A percentile compares a stretch with the other conserved stretches of the same genome.
Conservation (phyloP, 495 filamentous ascomycete genomes). For the Penicillium manginii region DNA sequence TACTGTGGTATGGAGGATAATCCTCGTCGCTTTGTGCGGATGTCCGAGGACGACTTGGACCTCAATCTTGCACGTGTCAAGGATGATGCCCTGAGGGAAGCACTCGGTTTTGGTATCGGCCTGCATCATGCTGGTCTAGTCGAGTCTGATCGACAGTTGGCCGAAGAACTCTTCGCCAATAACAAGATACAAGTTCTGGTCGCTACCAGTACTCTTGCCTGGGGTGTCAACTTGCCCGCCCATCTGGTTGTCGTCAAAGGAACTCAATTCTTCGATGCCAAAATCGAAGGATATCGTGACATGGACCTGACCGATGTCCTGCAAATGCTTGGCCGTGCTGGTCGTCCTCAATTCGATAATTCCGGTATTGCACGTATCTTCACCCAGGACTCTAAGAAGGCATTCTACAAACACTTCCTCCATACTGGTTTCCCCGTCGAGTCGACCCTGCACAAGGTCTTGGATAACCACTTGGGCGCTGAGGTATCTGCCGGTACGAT, state of each 20-base stretch:
- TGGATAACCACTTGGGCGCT: slow-evolving; percentile 96
- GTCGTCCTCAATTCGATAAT: slow-evolving; percentile 93
- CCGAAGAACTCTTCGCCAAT: slow-evolving; percentile 93
- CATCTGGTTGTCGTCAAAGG: slow-evolving; percentile 98
- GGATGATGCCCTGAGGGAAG: slow-evolving; percentile 87
- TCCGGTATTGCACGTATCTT: slow-evolving; percentile 96
- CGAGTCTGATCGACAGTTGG: slow-evolving; percentile 86
- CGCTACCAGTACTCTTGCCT: slow-evolving; percentile 95
- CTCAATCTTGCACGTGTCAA: slow-evolving; percentile 82
- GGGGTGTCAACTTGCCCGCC: slow-evolving; percentile 97
- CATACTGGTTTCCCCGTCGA: slow-evolving; percentile 99
- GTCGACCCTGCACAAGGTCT: slow-evolving; percentile 90
- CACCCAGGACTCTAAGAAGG: slow-evolving; percentile 96
- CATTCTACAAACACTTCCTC: slow-evolving; percentile 99
- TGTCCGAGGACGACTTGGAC: slow-evolving; percentile 93
- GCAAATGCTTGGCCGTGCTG: slow-evolving; percentile 96
- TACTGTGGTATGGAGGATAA: slow-evolving; percentile 99
- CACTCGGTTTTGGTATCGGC: slow-evolving; percentile 94
- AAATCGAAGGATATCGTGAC: slow-evolving; percentile 96
- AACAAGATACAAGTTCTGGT: slow-evolving; percentile 98
- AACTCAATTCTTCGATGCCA: slow-evolving; percentile 97
- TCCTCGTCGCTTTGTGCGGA: slow-evolving; percentile 85
- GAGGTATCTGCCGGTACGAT: slow-evolving; percentile 95
- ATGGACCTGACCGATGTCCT: slow-evolving; percentile 99
- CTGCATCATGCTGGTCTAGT: slow-evolving; percentile 96